phyloP scores from a whole-genome alignment of 768 basidiomycete genomes.

The Auricularia auricula-judae region DNA sequence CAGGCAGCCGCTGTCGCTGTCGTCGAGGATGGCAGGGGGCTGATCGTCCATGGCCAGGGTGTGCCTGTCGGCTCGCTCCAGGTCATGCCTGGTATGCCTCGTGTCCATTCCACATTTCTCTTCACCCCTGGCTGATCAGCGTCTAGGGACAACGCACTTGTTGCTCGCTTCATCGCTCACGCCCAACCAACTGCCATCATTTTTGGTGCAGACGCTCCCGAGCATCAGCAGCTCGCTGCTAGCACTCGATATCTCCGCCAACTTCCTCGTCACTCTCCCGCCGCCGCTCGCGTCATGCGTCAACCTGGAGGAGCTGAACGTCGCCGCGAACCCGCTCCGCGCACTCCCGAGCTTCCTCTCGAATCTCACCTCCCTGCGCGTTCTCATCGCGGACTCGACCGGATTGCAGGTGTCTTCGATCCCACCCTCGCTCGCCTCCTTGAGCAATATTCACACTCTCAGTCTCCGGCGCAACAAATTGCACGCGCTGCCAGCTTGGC shows the following conservation, averaged over 20 bases:
- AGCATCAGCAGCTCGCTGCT: constrained; percentile 69
- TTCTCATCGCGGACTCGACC: constrained; percentile 89
- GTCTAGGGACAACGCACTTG: constrained; percentile 83
- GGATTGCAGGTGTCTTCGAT: constrained; percentile 47
- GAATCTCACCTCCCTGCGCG: constrained; percentile 62
- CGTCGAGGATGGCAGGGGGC: constrained; percentile 75
- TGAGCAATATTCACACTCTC: constrained; percentile 75
- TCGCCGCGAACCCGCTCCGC: constrained; percentile 82
- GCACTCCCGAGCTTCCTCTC: constrained; percentile 86
- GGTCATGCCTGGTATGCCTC: constrained; percentile 56
- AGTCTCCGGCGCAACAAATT: constrained; percentile 85
- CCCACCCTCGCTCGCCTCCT: constrained; percentile 58
- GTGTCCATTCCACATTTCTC: not conserved
- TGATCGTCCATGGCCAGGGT: constrained; percentile 66
- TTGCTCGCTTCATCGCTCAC: constrained; percentile 73
- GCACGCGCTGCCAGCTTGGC: constrained; percentile 85
- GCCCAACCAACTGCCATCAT: constrained; percentile 65
- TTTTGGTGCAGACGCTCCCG: constrained; percentile 60
- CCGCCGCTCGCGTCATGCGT: constrained; percentile 70
- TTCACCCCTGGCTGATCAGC: constrained; percentile 1
- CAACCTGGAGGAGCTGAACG: constrained; percentile 84
- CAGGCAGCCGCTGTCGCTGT: constrained; percentile 67
- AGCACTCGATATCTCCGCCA: constrained; percentile 86
- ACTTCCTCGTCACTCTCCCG: constrained; percentile 75
- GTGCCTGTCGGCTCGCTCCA: constrained; percentile 49